These are phyloP conservation scores for Diaporthe australafricana DNA, from an alignment of 2,329 filamentous ascomycete genomes.

Conservation along the genomic window DNA sequence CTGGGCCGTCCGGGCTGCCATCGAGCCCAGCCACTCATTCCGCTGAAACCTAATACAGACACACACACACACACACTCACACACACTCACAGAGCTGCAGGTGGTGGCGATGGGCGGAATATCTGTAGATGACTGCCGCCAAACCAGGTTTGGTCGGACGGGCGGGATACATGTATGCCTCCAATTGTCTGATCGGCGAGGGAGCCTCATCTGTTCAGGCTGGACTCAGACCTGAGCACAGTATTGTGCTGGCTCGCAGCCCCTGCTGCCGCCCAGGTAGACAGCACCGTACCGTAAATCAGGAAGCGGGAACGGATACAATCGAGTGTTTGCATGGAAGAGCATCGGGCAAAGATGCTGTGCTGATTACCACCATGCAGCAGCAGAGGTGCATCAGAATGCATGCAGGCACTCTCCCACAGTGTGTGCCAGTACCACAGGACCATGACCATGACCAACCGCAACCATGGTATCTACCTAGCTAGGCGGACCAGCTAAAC, in stretches of 20 bases:
- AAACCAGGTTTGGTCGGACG: neutral
- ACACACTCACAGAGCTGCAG: conserved; percentile 7
- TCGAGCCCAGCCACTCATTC: conserved; percentile 6
- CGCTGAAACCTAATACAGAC: neutral
- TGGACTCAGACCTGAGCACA: neutral
- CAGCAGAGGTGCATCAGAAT: conserved; percentile 14
- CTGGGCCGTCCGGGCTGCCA: conserved; percentile 7
- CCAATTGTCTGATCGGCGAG: conserved; percentile 5
- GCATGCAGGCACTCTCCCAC: conserved; percentile 20
- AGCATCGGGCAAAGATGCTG: neutral
- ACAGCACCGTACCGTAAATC: neutral
- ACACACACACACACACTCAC: neutral
- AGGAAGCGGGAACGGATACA: neutral
- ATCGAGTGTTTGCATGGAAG: neutral
- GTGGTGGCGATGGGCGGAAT: conserved; percentile 8
- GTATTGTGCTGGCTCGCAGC: neutral
- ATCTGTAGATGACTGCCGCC: conserved; percentile 1
- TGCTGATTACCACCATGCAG: neutral
- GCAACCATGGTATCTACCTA: neutral
- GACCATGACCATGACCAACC: neutral
- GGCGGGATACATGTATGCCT: neutral
- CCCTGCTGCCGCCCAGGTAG: neutral
- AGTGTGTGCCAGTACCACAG: neutral
- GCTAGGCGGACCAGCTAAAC: neutral
- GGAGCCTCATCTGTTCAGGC: neutral